Percentiles rank a stretch among this genome's conserved stretches.
phyloP scores from a whole-genome alignment of 495 filamentous ascomycete species.

The Tuber indicum region DNA sequence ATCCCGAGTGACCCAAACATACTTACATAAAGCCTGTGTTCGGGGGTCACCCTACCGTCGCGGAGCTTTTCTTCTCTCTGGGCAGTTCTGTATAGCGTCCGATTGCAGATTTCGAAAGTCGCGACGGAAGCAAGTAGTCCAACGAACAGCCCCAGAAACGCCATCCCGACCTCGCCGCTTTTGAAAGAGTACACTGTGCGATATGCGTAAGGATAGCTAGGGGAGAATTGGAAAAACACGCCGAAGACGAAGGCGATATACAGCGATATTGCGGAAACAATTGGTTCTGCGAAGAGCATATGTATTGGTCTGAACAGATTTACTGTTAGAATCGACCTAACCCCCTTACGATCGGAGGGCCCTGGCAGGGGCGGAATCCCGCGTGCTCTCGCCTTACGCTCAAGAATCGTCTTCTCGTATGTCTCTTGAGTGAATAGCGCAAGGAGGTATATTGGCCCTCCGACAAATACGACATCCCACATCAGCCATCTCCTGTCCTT shows the following conservation, averaged over 20 bases:
- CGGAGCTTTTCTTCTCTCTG: constrained; percentile 36
- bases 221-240: constrained; percentile 59
- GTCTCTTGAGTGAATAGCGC: constrained; percentile 51
- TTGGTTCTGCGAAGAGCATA: constrained; percentile 61
- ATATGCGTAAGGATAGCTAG: constrained; percentile 54
- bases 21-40: constrained; percentile 53
- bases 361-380: constrained; percentile 41
- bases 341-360: constrained; percentile 39
- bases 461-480: constrained; percentile 50
- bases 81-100: constrained; percentile 29
- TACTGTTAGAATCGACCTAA: constrained; percentile 49
- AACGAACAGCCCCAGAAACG: constrained; percentile 53
- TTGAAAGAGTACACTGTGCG: constrained; percentile 48
- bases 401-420: constrained; percentile 54
- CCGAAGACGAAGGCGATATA: constrained; percentile 59
- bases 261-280: constrained; percentile 54
- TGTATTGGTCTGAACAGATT: constrained; percentile 54
- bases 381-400: constrained; percentile 45
- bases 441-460: constrained; percentile 35
- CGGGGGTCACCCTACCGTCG: constrained; percentile 46
- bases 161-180: constrained; percentile 50
- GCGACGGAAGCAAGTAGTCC: constrained; percentile 51
- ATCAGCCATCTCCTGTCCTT: constrained; percentile 59
- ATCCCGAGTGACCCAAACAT: constrained; percentile 55
- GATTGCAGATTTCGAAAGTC: constrained; percentile 37